phyloP scores from a whole-genome alignment of 2,329 filamentous ascomycete genomes.

The Metarhizium humberi region DNA sequence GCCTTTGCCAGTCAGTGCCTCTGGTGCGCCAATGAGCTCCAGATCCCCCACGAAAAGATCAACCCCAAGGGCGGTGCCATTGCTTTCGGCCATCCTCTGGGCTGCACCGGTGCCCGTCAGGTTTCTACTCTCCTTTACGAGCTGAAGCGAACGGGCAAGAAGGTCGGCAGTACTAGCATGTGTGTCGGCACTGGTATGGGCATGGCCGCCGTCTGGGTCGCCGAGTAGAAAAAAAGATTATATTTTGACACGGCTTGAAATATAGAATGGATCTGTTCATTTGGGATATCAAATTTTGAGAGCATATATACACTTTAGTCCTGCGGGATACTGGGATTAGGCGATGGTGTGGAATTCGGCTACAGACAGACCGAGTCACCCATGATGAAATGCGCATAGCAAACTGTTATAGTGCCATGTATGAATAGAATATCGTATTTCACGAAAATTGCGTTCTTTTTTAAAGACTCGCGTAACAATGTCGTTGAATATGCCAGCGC shows the following conservation, averaged over 20 bases:
- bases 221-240: constrained; percentile 50
- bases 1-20: constrained; percentile 93
- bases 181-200: constrained; percentile 97
- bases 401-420: constrained; percentile 8
- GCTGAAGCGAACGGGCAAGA: constrained; percentile 72
- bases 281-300: neutral
- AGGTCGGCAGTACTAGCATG: constrained; percentile 90
- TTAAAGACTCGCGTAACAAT: neutral
- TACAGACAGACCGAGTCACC: neutral
- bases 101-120: constrained; percentile 89
- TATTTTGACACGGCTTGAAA: constrained; percentile 1
- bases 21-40: constrained; percentile 85
- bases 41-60: constrained; percentile 74
- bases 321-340: neutral
- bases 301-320: neutral
- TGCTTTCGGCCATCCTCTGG: constrained; percentile 89
- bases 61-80: constrained; percentile 97
- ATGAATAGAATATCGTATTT: constrained; percentile 14
- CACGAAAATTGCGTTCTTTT: neutral
- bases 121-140: constrained; percentile 88
- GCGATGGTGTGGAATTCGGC: neutral
- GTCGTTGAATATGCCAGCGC: neutral
- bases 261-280: neutral
- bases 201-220: constrained; percentile 94
- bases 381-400: neutral